These are phyloP conservation scores for Lasiodiplodia sp. DNA, from an alignment of 2,329 filamentous ascomycete genomes.

Conservation along the genomic window DNA sequence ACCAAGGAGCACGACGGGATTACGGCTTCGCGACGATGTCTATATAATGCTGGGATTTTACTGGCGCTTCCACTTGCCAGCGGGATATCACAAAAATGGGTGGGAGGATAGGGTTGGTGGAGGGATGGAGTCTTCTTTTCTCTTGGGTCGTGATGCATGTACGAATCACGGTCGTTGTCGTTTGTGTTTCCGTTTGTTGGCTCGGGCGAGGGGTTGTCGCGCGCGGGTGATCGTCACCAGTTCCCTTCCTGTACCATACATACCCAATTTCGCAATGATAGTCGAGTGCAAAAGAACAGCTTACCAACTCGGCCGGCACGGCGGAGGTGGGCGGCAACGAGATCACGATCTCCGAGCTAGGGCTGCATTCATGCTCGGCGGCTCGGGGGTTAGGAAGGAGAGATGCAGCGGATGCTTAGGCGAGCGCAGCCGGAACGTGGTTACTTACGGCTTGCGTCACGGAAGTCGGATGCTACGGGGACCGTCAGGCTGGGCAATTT, in stretches of 20 bases:
- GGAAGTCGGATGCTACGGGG: constrained; percentile 14
- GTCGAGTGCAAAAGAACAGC: constrained; percentile 11
- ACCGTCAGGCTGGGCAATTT: constrained; percentile 20
- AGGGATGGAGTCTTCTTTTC: not conserved
- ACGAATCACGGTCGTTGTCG: constrained; percentile 21
- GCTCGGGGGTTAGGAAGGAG: not conserved
- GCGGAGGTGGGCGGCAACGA: constrained; percentile 4
- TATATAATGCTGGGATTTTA: constrained; percentile 18
- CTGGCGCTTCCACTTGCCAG: not conserved
- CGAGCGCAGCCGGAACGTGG: constrained; percentile 5
- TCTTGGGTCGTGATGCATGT: not conserved
- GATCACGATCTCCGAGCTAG: constrained; percentile 20
- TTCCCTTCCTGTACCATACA: constrained; percentile 13
- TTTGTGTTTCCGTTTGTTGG: not conserved
- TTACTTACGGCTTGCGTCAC: constrained; percentile 7
- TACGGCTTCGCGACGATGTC: constrained; percentile 9
- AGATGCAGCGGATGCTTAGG: constrained; percentile 14
- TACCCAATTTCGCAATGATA: constrained; percentile 21
- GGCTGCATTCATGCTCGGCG: constrained; percentile 4
- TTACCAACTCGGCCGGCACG: constrained; percentile 15
- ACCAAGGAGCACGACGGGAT: not conserved
- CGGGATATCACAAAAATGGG: not conserved
- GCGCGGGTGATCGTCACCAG: constrained; percentile 5
- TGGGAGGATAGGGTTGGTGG: not conserved
- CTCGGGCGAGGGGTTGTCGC: not conserved